Percentiles rank a stretch among this genome's conserved stretches.
Evolutionary conservation across 768 basidiomycete genomes (phyloP).

Genomic region (Agaricus subrufescens): DNA sequence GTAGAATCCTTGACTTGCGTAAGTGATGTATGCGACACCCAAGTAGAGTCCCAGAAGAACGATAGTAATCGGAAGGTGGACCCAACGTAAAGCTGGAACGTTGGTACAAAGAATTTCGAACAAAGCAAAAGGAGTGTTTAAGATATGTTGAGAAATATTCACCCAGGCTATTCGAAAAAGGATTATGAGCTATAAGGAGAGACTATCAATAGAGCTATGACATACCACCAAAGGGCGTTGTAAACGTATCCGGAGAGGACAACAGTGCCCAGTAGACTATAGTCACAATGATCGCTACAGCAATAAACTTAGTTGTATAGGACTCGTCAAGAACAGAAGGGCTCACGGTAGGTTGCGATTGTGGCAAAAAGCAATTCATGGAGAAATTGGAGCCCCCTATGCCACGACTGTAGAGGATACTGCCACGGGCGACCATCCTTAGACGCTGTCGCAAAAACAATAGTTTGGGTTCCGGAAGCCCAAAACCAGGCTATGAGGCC

Average conservation of each 20-base stretch:
- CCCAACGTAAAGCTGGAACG: slow-evolving; percentile 47
- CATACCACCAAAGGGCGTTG: not conserved
- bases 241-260: slow-evolving; percentile 7
- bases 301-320: not conserved
- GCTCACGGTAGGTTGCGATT: slow-evolving; percentile 15
- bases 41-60: slow-evolving; percentile 53
- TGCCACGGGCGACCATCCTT: not conserved
- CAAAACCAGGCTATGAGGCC: slow-evolving; percentile 12
- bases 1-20: slow-evolving; percentile 58
- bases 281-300: slow-evolving; percentile 10
- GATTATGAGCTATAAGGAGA: not conserved
- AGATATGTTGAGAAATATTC: slow-evolving; percentile 54
- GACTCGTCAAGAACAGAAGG: not conserved
- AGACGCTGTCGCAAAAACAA: not conserved
- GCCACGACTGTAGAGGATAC: slow-evolving; percentile 15
- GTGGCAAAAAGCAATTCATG: slow-evolving; percentile 13
- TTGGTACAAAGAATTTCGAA: slow-evolving; percentile 57
- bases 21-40: slow-evolving; percentile 65
- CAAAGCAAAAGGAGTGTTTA: slow-evolving; percentile 54
- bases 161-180: slow-evolving; percentile 39
- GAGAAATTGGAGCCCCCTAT: slow-evolving; percentile 7
- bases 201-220: not conserved
- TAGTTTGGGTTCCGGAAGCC: slow-evolving; percentile 13
- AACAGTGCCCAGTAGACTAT: slow-evolving; percentile 13
- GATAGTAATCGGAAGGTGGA: slow-evolving; percentile 39